These are phyloP conservation scores for Lentinula aciculospora DNA, from an alignment of 768 basidiomycete species.

Conservation along the genomic window DNA sequence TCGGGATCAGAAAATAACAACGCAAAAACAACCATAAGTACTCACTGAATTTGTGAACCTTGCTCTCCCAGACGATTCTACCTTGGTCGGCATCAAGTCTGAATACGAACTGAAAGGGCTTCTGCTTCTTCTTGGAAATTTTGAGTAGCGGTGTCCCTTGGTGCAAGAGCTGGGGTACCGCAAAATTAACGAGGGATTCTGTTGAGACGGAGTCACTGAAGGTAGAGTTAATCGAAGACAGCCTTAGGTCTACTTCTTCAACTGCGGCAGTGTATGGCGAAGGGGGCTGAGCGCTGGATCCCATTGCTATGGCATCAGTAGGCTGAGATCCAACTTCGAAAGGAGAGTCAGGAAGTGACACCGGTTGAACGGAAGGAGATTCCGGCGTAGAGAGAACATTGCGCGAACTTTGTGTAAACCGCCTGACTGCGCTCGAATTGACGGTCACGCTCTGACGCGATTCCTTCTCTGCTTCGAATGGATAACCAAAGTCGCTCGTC, in stretches of 20 bases:
- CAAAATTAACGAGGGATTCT: conserved; percentile 21
- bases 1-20: not conserved
- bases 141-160: conserved; percentile 77
- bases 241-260: not conserved
- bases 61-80: conserved; percentile 74
- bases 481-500: not conserved
- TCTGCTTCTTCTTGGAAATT: conserved; percentile 73
- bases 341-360: not conserved
- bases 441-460: not conserved
- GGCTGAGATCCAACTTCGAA: not conserved
- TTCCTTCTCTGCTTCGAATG: not conserved
- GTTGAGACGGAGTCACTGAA: not conserved
- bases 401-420: not conserved
- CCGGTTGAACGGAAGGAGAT: not conserved
- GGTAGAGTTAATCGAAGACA: not conserved
- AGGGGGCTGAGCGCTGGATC: not conserved
- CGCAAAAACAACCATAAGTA: not conserved
- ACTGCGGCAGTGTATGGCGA: not conserved
- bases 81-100: conserved; percentile 76
- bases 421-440: not conserved
- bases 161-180: conserved; percentile 53
- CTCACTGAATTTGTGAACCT: conserved; percentile 55
- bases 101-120: conserved; percentile 52
- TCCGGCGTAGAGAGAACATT: not conserved
- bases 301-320: not conserved